phyloP scores from a whole-genome alignment of 2,329 filamentous ascomycete species.

The Podosphaera fusca region DNA sequence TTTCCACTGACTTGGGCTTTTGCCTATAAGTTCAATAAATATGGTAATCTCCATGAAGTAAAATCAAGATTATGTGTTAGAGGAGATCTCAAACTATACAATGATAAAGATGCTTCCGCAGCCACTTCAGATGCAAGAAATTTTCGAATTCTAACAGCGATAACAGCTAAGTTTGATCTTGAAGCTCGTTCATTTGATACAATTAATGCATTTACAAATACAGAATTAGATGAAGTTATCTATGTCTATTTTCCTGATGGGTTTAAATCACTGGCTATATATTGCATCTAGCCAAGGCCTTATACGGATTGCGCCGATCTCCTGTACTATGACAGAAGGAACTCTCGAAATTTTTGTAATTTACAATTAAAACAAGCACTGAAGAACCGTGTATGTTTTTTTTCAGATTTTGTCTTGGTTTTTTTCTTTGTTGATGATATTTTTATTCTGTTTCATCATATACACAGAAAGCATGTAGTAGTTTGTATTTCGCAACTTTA shows the following conservation, averaged over 20 bases:
- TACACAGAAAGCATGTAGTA: not conserved
- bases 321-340: not conserved
- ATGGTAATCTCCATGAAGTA: not conserved
- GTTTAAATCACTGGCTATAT: not conserved
- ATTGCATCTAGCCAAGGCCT: not conserved
- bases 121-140: not conserved
- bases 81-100: not conserved
- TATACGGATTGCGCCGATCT: not conserved
- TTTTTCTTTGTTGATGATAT: not conserved
- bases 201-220: not conserved
- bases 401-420: too few species aligned
- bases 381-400: not conserved
- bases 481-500: not conserved
- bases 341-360: not conserved
- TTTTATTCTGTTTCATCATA: not conserved
- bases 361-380: not conserved
- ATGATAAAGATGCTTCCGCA: not conserved
- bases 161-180: not conserved
- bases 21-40: not conserved
- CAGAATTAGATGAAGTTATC: not conserved
- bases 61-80: not conserved
- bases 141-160: not conserved
- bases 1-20: not conserved
- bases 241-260: too few species aligned
- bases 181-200: not conserved